Evolutionary conservation across 2,329 filamentous ascomycete genomes (phyloP), one percentile per base, ranked within the genome.

Genomic region (Ophiognomonia clavigignenti-juglandacearum): DNA sequence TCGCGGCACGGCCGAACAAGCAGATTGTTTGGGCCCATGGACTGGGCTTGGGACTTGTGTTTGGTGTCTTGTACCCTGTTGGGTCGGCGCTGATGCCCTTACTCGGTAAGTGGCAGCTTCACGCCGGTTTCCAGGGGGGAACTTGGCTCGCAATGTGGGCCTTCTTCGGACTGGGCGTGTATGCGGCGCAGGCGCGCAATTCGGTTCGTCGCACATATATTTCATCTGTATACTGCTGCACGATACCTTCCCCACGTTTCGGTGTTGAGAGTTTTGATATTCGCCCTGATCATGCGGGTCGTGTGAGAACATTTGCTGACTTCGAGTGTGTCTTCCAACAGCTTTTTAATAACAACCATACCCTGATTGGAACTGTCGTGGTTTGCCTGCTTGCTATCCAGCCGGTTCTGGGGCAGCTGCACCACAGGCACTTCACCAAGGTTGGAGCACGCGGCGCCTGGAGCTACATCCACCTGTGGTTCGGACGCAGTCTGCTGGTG

Each of bases 401-500:
- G 61, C 80, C 80, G 6, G 56, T 76, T 43, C 66, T 83, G 10
- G 82, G 82, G 37, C 68, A 69, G 47, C 46, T 78, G 31, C 82
- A 86, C 57, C 82, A 85, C 60, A 56, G 59, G 26, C 62, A 77
- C 57, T 85, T 69, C 61, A 55, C 70, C 47, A 70, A 69, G 57
- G 60, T 73, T 45, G 63, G 70, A 43, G 37, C 56, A 22, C 77
- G 81, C 29, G 74, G 74, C 6, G 14, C 67, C 34, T 58, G 82
- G 51, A 80, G 77, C 53, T 64, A 82, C 53, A 58, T 67, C 1
- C 82, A 86, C 58, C 75, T 83, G 54, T 85, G 79, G 78, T 81
- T 74, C 56, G 82, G 82, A 11, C 73, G 82, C 16, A 56, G 66
- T 2, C 61, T 85, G 36, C 76, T 86, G 53, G 46, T 77, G 16